Conservation (phyloP, 371 early-diverging fungal species). For the Conidiobolus incongruus region DNA sequence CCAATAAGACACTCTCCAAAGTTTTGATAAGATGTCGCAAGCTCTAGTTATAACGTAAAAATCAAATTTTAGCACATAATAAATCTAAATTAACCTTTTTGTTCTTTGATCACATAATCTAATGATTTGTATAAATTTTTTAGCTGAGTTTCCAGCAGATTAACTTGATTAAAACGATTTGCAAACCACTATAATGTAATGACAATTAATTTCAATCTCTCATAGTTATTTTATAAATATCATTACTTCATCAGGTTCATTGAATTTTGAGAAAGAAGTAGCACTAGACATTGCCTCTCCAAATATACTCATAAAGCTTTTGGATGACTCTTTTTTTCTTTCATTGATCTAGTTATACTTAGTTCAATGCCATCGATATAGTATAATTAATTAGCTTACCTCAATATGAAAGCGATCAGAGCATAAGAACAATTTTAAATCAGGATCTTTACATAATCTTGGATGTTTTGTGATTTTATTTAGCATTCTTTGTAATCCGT, state of each 20-base stretch:
- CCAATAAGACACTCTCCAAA: conserved; percentile 64
- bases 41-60: background rate
- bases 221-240: no score
- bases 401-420: conserved; percentile 59
- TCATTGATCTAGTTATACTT: no score
- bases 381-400: no score
- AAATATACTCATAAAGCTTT: conserved; percentile 26
- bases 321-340: no score
- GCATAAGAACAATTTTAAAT: conserved; percentile 67
- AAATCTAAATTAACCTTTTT: conserved; percentile 21
- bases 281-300: conserved; percentile 21
- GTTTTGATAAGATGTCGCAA: conserved; percentile 9
- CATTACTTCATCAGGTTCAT: conserved; percentile 23
- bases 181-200: conserved; percentile 56
- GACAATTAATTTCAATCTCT: no score
- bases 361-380: no score
- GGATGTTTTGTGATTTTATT: conserved; percentile 64
- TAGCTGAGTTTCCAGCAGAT: conserved; percentile 64
- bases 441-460: conserved; percentile 57
- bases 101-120: conserved; percentile 55
- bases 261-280: conserved; percentile 19
- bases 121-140: conserved; percentile 57
- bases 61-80: background rate
- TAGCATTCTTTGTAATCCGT: conserved; percentile 63
- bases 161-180: conserved; percentile 49